Evolutionary conservation across 2,329 filamentous ascomycete species (phyloP).

Genomic region (Pyrenochaeta sp.): DNA sequence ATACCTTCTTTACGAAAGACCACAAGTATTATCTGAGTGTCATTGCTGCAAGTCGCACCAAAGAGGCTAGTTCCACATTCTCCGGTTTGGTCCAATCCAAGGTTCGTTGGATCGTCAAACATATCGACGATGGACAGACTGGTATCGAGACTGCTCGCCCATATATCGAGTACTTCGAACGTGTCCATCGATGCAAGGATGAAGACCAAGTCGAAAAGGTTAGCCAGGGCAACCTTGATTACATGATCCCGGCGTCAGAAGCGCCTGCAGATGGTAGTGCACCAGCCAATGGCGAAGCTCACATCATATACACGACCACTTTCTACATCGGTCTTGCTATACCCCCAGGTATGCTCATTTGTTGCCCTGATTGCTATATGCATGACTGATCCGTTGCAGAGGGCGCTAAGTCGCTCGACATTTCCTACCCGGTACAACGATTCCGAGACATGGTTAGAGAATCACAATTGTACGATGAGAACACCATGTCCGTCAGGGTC

Average conservation of each 20-base stretch:
- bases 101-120: constrained; percentile 82
- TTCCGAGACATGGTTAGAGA: constrained; percentile 84
- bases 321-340: constrained; percentile 93
- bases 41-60: constrained; percentile 80
- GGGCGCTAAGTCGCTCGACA: constrained; percentile 76
- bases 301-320: constrained; percentile 82
- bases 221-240: constrained; percentile 68
- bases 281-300: constrained; percentile 49
- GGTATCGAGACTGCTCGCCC: constrained; percentile 83
- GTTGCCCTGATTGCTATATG: not conserved
- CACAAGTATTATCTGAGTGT: constrained; percentile 97
- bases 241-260: constrained; percentile 62
- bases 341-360: constrained; percentile 68
- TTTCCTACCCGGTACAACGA: constrained; percentile 81
- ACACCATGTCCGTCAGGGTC: constrained; percentile 81
- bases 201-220: constrained; percentile 70
- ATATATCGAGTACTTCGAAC: constrained; percentile 92
- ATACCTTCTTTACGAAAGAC: constrained; percentile 90
- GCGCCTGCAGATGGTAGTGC: constrained; percentile 55
- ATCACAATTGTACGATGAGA: constrained; percentile 77
- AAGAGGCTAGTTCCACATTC: constrained; percentile 87
- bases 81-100: constrained; percentile 94
- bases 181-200: constrained; percentile 74
- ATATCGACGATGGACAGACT: constrained; percentile 79
- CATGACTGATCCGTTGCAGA: constrained; percentile 25